Percentiles rank a stretch among this genome's conserved stretches.
These are phyloP conservation scores for Lachnellula hyalina DNA, from an alignment of 2,329 filamentous ascomycete species.

Conservation along the genomic window DNA sequence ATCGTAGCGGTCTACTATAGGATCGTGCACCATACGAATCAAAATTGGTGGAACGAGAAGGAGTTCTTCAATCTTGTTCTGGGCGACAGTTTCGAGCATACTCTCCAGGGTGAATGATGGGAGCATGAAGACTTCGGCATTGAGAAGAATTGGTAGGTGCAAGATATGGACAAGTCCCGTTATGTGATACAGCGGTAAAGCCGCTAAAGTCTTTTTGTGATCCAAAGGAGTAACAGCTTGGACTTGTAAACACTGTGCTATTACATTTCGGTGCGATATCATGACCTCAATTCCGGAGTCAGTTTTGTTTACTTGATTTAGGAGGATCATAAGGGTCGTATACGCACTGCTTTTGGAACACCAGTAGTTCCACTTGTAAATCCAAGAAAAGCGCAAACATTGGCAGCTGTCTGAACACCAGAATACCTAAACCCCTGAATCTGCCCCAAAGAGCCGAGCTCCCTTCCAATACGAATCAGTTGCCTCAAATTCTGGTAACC, in stretches of 20 bases:
- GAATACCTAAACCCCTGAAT: conserved; percentile 42
- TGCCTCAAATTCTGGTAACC: conserved; percentile 46
- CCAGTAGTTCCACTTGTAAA: conserved; percentile 53
- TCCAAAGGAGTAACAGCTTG: conserved; percentile 45
- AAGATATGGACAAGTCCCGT: conserved; percentile 55
- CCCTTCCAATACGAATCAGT: conserved; percentile 29
- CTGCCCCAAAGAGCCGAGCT: conserved; percentile 38
- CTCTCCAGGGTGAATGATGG: conserved; percentile 56
- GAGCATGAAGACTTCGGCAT: conserved; percentile 62
- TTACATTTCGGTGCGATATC: conserved; percentile 34
- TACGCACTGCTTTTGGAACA: conserved; percentile 38
- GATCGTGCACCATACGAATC: conserved; percentile 47
- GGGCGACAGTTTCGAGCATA: conserved; percentile 57
- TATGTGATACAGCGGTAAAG: conserved; percentile 56
- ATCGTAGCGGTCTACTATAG: conserved; percentile 18
- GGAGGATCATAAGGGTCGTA: background rate
- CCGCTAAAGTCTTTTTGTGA: conserved; percentile 64
- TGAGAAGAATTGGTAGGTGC: conserved; percentile 56
- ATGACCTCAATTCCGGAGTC: conserved; percentile 18
- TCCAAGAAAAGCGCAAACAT: conserved; percentile 41
- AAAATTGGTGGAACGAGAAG: conserved; percentile 70
- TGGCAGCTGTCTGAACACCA: conserved; percentile 52
- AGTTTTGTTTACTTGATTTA: conserved; percentile 3
- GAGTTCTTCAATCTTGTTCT: conserved; percentile 62
- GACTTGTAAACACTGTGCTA: conserved; percentile 47